Evolutionary conservation across 1,284 basidiomycete genomes (phyloP), one percentile per base, ranked within the genome.

Genomic region (Malassezia japonica): DNA sequence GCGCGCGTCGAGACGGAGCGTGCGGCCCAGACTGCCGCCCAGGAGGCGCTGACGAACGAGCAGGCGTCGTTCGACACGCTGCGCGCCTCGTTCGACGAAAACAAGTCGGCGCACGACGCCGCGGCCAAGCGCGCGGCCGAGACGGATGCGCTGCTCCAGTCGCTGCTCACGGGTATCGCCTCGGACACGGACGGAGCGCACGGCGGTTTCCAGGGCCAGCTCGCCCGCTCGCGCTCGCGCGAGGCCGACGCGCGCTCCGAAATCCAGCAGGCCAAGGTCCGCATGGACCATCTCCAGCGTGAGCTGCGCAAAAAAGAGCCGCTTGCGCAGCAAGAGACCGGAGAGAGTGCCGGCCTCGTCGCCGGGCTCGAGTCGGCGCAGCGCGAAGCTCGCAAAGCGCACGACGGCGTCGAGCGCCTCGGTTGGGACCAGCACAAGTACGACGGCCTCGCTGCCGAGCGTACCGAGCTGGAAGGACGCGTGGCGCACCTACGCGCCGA

Each of bases 131-230:
- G 83, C 23, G 79, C 94, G 4, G 75, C 79, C 21, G 84, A 82
- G 32, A 81, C 84, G 15, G 92, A 98, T 73, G 88, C 91, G 67
- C 83, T 99, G n/a, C 79, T 98, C 0, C 92, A 96, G 73, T 90
- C 87, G 0, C 81, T 98, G 9, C 79, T 92, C 35, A 98, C 92
- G 0, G 94, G 94, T 40, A 81, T 98, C 16, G 84, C 86, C 0
- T 79, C 80, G 1, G 70, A 67, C 9, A 80, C 82, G 4, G 72
- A 73, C 24, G 63, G 59, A 7, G 85, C 88, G 8, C 48, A 59
- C 18, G 90, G 91, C 9, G 91, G 91, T 0, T 99, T 95, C 74
- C 85, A 96, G 81, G 94, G 91, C 24, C 90, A 95, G 71, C 80
- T 99, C 23, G 87, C 90, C 2, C 84, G 87, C n/a, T 87, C 90